Percentiles rank a stretch among this genome's conserved stretches.
phyloP scores from a whole-genome alignment of 2,329 filamentous ascomycete genomes.

The Ampelomyces quisqualis region DNA sequence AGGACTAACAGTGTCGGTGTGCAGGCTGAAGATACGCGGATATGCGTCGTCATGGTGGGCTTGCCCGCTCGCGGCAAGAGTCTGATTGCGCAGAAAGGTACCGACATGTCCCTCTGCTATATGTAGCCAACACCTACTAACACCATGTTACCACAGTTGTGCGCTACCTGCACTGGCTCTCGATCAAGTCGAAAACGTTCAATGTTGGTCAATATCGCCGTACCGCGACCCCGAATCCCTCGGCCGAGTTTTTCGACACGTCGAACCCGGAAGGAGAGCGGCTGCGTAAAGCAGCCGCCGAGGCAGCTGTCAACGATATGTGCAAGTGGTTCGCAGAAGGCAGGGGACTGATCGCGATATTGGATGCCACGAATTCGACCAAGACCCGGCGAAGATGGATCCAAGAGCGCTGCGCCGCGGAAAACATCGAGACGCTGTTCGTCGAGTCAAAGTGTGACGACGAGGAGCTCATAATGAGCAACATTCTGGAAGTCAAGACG shows the following conservation, averaged over 20 bases:
- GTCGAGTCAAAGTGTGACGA: constrained; percentile 98
- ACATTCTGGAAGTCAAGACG: constrained; percentile 96
- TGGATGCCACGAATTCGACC: constrained; percentile 96
- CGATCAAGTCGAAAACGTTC: constrained; percentile 90
- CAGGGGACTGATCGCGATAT: constrained; percentile 82
- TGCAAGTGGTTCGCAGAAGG: constrained; percentile 79
- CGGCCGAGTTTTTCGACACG: constrained; percentile 93
- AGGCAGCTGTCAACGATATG: constrained; percentile 93
- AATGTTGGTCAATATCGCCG: constrained; percentile 97
- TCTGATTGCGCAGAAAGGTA: constrained; percentile 96
- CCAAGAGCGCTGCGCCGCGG: constrained; percentile 70
- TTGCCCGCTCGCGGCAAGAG: constrained; percentile 95
- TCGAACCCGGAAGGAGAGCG: constrained; percentile 88
- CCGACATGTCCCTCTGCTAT: constrained; percentile 17
- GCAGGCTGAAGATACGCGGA: constrained; percentile 91
- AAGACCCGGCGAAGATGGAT: constrained; percentile 90
- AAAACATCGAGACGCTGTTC: constrained; percentile 86
- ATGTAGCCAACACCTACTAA: constrained; percentile 15
- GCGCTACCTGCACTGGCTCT: constrained; percentile 94
- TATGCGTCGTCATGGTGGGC: constrained; percentile 99
- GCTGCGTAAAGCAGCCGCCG: constrained; percentile 80
- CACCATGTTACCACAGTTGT: constrained; percentile 35
- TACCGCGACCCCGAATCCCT: constrained; percentile 82
- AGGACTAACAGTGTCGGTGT: constrained; percentile 65
- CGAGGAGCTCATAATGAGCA: constrained; percentile 94